phyloP scores from a whole-genome alignment of 371 early-diverging fungal genomes.

The Lichtheimia ramosa region DNA sequence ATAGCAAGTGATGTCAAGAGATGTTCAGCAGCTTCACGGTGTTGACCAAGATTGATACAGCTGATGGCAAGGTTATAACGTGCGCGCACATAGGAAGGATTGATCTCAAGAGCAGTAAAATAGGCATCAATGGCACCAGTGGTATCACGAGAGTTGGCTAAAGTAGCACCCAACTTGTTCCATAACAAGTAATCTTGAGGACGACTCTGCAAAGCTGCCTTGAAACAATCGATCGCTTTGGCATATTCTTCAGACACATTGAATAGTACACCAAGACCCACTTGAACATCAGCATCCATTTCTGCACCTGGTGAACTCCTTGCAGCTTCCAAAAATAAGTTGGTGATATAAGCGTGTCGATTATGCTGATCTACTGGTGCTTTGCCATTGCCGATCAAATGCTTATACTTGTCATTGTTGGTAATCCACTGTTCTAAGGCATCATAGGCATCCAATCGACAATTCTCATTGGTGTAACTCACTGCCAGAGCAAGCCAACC shows the following conservation, averaged over 20 bases:
- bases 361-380: slow-evolving; percentile 21
- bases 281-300: slow-evolving; percentile 89
- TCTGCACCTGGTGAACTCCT: slow-evolving; percentile 68
- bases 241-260: slow-evolving; percentile 87
- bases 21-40: slow-evolving; percentile 92
- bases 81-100: slow-evolving; percentile 93
- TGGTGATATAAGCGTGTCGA: slow-evolving; percentile 70
- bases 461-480: slow-evolving; percentile 92
- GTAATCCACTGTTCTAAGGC: slow-evolving; percentile 87
- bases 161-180: slow-evolving; percentile 96
- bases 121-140: slow-evolving; percentile 90
- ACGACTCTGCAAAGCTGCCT: slow-evolving; percentile 81
- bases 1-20: slow-evolving; percentile 81
- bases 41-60: slow-evolving; percentile 87
- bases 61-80: slow-evolving; percentile 93
- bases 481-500: slow-evolving; percentile 89
- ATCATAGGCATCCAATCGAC: slow-evolving; percentile 82
- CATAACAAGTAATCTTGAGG: slow-evolving; percentile 94
- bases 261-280: slow-evolving; percentile 92
- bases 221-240: slow-evolving; percentile 97
- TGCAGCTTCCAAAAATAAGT: slow-evolving; percentile 80
- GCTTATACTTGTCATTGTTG: slow-evolving; percentile 70
- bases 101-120: slow-evolving; percentile 87
- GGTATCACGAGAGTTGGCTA: slow-evolving; percentile 83
- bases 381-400: slow-evolving; percentile 11